Evolutionary conservation across 306 rosid species (phyloP).

Genomic region (Glycine soja): DNA sequence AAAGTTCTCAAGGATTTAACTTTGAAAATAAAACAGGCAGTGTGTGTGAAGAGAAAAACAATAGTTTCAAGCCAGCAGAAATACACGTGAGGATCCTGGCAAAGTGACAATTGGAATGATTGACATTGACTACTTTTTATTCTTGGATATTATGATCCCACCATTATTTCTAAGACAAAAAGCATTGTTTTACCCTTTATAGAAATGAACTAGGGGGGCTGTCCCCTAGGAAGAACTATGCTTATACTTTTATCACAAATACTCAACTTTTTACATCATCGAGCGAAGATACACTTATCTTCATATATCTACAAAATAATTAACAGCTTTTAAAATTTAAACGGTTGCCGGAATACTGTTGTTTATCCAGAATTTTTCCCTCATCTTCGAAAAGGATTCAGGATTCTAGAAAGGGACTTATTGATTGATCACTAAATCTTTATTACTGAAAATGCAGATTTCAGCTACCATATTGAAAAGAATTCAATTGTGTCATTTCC

Average conservation of each 20-base stretch:
- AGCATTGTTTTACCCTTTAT: constrained; percentile 28
- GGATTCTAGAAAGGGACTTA: neutral
- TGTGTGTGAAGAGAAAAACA: constrained; percentile 25
- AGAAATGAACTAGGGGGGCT: constrained; percentile 30
- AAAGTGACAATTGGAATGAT: constrained; percentile 33
- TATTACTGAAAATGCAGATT: neutral
- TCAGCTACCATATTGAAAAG: neutral
- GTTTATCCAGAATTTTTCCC: neutral
- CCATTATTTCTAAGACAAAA: constrained; percentile 16
- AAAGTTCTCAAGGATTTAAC: constrained; percentile 20
- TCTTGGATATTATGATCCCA: constrained; percentile 36
- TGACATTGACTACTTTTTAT: constrained; percentile 33
- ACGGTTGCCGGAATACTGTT: too few relatives aligned
- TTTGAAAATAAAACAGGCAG: constrained; percentile 14
- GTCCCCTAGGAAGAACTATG: constrained; percentile 43
- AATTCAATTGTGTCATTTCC: constrained; percentile 2
- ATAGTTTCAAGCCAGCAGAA: constrained; percentile 26
- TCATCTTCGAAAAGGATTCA: neutral
- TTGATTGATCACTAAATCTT: neutral
- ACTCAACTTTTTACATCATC: constrained; percentile 31
- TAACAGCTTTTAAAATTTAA: too few relatives aligned
- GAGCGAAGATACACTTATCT: too few relatives aligned
- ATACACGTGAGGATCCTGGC: constrained; percentile 42
- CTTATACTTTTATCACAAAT: constrained; percentile 40
- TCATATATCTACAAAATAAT: too few relatives aligned